Evolutionary conservation across 768 basidiomycete genomes (phyloP).

Genomic region (Gelatoporia subvermispora): DNA sequence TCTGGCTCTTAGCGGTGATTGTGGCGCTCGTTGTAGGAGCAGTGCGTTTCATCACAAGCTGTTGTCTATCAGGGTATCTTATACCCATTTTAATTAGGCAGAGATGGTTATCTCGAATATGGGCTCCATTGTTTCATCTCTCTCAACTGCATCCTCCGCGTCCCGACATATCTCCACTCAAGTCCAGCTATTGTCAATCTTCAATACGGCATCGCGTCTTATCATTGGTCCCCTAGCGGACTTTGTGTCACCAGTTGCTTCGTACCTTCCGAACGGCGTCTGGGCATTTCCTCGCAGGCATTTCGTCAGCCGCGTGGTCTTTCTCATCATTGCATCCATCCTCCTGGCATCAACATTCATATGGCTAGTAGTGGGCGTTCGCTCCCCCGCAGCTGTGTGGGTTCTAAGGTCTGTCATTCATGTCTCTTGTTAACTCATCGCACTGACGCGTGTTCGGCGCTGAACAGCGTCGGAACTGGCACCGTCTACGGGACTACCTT

Average conservation of each 20-base stretch:
- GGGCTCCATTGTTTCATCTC: slow-evolving; percentile 67
- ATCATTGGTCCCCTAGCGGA: slow-evolving; percentile 68
- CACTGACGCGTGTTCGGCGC: neutral
- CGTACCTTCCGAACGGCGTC: slow-evolving; percentile 34
- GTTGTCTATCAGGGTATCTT: neutral
- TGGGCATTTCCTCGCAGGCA: slow-evolving; percentile 41
- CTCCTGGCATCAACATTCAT: slow-evolving; percentile 47
- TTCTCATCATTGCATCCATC: slow-evolving; percentile 46
- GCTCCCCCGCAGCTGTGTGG: slow-evolving; percentile 56
- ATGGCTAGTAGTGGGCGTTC: slow-evolving; percentile 49
- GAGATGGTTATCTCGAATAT: slow-evolving; percentile 86
- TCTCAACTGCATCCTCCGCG: slow-evolving; percentile 30
- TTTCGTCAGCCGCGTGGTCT: slow-evolving; percentile 55
- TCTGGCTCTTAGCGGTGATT: slow-evolving; percentile 59
- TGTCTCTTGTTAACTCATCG: neutral
- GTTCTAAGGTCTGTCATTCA: slow-evolving; percentile 49
- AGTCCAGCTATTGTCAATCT: slow-evolving; percentile 64
- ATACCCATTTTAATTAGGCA: slow-evolving; percentile 34
- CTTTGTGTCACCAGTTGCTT: slow-evolving; percentile 58
- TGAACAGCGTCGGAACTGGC: slow-evolving; percentile 56
- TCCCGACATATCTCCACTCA: slow-evolving; percentile 42
- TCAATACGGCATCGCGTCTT: slow-evolving; percentile 70
- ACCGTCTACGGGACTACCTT: slow-evolving; percentile 67
- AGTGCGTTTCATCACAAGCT: slow-evolving; percentile 47
- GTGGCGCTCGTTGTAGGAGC: slow-evolving; percentile 57